Percentiles rank a stretch among this genome's conserved stretches.
Evolutionary conservation across 371 early-diverging fungal genomes (phyloP).

Genomic region (Coemansia sp.): DNA sequence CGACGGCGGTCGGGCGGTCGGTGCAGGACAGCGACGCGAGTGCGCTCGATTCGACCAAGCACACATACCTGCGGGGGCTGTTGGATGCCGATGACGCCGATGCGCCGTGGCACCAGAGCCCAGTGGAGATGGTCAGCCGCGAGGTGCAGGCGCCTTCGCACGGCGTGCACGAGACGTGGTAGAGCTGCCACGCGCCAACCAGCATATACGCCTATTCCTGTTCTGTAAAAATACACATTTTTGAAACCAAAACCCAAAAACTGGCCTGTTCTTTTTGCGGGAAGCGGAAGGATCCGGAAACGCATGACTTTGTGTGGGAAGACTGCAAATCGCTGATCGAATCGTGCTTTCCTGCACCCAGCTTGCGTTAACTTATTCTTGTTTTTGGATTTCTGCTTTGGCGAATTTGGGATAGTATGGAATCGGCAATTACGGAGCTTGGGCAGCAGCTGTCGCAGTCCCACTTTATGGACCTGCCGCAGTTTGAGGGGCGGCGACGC

Average conservation of each 20-base stretch:
- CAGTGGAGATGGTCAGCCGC: slow-evolving; percentile 43
- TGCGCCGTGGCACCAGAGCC: slow-evolving; percentile 37
- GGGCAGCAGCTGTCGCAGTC: slow-evolving; percentile 9
- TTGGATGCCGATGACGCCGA: slow-evolving; percentile 36
- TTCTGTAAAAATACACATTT: too few species aligned
- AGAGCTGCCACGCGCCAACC: slow-evolving; percentile 3
- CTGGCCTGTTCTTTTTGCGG: too few species aligned
- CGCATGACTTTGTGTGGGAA: too few species aligned
- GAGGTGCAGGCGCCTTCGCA: slow-evolving; percentile 29
- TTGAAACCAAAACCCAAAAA: too few species aligned
- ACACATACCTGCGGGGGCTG: slow-evolving; percentile 31
- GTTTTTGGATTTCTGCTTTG: too few species aligned
- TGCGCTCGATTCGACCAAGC: slow-evolving; percentile 2
- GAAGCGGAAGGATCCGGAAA: too few species aligned
- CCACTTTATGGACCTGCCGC: slow-evolving; percentile 45
- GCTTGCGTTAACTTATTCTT: too few species aligned
- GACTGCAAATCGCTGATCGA: too few species aligned
- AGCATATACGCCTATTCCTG: too few species aligned
- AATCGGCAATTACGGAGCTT: not conserved
- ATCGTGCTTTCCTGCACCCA: too few species aligned
- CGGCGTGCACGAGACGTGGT: slow-evolving; percentile 22
- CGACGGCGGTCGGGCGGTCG: slow-evolving; percentile 6
- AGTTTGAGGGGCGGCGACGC: slow-evolving; percentile 29
- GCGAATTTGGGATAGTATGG: not conserved
- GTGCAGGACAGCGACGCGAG: slow-evolving; percentile 13